Percentiles rank a stretch among this genome's conserved stretches.
phyloP scores from a whole-genome alignment of 306 rosid genomes.

The Dicorynia guianensis region DNA sequence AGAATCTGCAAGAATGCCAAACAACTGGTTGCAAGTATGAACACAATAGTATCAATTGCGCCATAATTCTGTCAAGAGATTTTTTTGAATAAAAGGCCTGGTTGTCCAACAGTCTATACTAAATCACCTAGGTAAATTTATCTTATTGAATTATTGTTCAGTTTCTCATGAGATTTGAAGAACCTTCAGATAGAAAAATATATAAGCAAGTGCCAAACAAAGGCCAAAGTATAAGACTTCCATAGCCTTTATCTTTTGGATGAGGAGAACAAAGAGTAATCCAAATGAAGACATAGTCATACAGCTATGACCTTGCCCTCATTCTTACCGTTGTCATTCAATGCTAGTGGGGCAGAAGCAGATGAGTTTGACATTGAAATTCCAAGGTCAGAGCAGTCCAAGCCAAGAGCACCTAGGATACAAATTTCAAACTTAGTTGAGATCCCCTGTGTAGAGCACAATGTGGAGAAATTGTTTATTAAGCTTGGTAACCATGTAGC shows the following conservation, averaged over 20 bases:
- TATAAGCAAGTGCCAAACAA: too few species aligned
- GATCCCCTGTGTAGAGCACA: too few species aligned
- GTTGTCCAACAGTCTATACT: background rate
- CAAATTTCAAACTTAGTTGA: too few species aligned
- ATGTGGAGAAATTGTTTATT: too few species aligned
- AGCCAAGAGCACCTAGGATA: constrained; percentile 69
- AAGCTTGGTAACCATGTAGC: too few species aligned
- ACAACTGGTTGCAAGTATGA: background rate
- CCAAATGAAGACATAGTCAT: background rate
- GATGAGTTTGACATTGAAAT: constrained; percentile 55
- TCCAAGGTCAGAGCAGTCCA: constrained; percentile 76
- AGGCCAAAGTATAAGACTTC: background rate
- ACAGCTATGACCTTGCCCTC: constrained; percentile 42
- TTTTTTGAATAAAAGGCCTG: background rate
- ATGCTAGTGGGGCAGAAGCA: constrained; percentile 43
- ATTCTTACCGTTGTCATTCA: constrained; percentile 43
- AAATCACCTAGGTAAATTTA: background rate
- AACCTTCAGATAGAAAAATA: background rate
- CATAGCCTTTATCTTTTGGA: background rate
- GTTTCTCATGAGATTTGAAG: background rate
- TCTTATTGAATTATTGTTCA: background rate
- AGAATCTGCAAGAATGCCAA: background rate
- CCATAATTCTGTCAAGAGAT: constrained; percentile 1
- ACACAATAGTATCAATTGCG: background rate
- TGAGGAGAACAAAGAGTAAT: background rate